These are phyloP conservation scores for Nemophila menziesii DNA, from an alignment of 257 asterid genomes.

Conservation along the genomic window DNA sequence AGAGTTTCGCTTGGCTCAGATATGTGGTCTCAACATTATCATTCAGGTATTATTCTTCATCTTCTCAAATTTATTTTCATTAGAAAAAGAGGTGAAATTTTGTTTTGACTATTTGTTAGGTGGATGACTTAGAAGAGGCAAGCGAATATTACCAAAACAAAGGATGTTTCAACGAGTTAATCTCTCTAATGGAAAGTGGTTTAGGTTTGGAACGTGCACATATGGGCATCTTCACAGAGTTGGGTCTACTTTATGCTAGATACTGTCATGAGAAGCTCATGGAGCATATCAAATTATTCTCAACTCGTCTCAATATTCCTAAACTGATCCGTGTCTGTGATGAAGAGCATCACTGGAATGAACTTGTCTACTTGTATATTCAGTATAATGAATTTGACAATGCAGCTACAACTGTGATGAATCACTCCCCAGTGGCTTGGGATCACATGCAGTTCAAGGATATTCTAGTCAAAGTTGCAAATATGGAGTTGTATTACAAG, in stretches of 20 bases:
- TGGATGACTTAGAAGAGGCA: conserved; percentile 98
- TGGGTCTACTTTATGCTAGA: conserved; percentile 96
- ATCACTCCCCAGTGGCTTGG: conserved; percentile 99
- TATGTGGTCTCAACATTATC: too few relatives aligned
- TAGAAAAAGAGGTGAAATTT: too few relatives aligned
- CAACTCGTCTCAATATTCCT: conserved; percentile 93
- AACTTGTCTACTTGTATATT: conserved; percentile 75
- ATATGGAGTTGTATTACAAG: too few relatives aligned
- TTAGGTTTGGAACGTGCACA: too few relatives aligned
- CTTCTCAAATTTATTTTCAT: background rate
- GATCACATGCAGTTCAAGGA: conserved; percentile 99
- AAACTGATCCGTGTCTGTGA: conserved; percentile 98
- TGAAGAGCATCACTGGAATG: conserved; percentile 98
- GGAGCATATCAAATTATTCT: conserved; percentile 95
- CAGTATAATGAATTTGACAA: too few relatives aligned
- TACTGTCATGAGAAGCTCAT: conserved; percentile 96
- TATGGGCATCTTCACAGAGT: too few relatives aligned
- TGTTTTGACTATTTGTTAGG: conserved; percentile 40
- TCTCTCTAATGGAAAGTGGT: too few relatives aligned
- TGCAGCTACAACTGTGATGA: too few relatives aligned
- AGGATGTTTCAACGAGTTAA: conserved; percentile 96
- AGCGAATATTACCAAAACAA: conserved; percentile 93
- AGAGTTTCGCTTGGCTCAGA: conserved; percentile 97
- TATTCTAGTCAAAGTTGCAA: too few relatives aligned
- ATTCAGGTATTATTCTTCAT: conserved; percentile 59